These are phyloP conservation scores for Pestalotiopsis sp. DNA, from an alignment of 2,329 filamentous ascomycete genomes.

Conservation along the genomic window DNA sequence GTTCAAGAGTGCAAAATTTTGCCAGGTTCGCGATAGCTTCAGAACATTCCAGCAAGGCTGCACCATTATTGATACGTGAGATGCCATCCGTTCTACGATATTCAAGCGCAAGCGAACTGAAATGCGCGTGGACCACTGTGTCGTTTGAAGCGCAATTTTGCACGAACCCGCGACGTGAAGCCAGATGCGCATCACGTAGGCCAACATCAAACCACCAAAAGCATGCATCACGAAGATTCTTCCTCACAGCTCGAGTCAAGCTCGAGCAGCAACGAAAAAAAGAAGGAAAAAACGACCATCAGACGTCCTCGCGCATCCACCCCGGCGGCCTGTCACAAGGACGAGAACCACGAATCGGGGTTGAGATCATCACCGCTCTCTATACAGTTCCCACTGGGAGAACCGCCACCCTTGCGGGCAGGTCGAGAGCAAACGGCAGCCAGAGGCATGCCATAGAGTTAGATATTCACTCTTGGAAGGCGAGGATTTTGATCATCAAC, in stretches of 20 bases:
- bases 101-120: too few species aligned
- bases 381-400: constrained; percentile 61
- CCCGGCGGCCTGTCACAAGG: constrained; percentile 75
- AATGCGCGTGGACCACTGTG: too few species aligned
- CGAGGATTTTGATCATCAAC: constrained; percentile 92
- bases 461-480: constrained; percentile 83
- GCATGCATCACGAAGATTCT: constrained; percentile 38
- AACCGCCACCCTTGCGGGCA: constrained; percentile 65
- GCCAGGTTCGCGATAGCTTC: background rate
- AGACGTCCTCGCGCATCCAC: constrained; percentile 89
- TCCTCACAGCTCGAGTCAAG: constrained; percentile 53
- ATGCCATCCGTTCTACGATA: background rate
- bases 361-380: constrained; percentile 95
- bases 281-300: constrained; percentile 65
- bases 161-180: too few species aligned
- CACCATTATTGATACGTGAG: background rate
- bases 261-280: constrained; percentile 62
- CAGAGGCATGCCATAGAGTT: constrained; percentile 40
- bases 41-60: background rate
- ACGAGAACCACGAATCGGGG: constrained; percentile 68
- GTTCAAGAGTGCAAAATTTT: background rate
- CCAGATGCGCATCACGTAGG: too few species aligned
- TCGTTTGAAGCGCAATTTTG: too few species aligned
- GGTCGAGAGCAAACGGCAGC: constrained; percentile 55
- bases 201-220: background rate